Percentiles rank a stretch among this genome's conserved stretches.
Evolutionary conservation across 257 asterid genomes (phyloP).

Genomic region (Voacanga thouarsii): DNA sequence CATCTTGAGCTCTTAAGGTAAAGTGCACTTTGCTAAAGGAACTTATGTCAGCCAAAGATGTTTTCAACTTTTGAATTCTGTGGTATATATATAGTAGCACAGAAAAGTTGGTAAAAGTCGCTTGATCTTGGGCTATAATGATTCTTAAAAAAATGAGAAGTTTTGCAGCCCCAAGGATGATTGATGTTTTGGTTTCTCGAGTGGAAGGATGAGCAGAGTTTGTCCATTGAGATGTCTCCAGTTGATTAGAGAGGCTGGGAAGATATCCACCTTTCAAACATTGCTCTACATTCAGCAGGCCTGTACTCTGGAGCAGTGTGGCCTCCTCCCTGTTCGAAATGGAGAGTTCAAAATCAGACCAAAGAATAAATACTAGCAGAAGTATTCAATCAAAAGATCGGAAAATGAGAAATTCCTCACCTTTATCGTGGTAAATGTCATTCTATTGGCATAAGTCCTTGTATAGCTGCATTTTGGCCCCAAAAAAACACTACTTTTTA

Average conservation of each 20-base stretch:
- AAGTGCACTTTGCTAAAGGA: no score
- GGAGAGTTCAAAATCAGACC: neutral
- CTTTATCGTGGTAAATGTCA: constrained; percentile 35
- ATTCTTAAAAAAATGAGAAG: no score
- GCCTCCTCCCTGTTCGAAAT: constrained; percentile 31
- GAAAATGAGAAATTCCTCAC: constrained; percentile 17
- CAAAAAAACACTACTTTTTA: neutral
- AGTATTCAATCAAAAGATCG: neutral
- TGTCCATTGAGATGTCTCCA: neutral
- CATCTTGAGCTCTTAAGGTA: no score
- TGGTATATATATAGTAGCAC: no score
- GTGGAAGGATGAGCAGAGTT: neutral
- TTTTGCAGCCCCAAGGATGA: no score
- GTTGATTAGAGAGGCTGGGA: constrained; percentile 19
- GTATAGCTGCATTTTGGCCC: constrained; percentile 25
- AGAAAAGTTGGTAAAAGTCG: no score
- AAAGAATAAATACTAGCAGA: neutral
- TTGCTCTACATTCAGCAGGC: constrained; percentile 26
- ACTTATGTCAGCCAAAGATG: no score
- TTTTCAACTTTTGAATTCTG: no score
- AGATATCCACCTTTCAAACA: constrained; percentile 35
- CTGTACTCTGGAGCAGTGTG: constrained; percentile 36
- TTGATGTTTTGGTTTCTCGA: neutral
- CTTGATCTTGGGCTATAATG: no score
- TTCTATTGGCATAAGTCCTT: constrained; percentile 30